phyloP scores from a whole-genome alignment of 306 rosid genomes.

The Alnus rubra region DNA sequence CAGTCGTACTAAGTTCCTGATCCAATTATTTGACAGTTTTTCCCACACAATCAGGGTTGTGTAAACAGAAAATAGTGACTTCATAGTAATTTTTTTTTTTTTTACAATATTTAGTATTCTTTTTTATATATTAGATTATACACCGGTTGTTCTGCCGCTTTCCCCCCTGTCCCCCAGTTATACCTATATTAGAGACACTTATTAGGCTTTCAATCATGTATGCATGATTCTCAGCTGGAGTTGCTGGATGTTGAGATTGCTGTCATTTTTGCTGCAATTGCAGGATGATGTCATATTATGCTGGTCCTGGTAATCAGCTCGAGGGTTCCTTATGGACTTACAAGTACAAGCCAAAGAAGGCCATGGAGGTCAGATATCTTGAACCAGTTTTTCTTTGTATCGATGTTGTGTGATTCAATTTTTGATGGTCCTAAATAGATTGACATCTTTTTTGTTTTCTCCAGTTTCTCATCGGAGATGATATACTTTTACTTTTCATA shows the following conservation, averaged over 20 bases:
- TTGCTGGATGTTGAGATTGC: constrained; percentile 19
- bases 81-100: too few relatives aligned
- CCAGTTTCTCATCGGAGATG: not conserved
- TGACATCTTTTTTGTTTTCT: not conserved
- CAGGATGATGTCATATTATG: constrained; percentile 54
- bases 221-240: constrained; percentile 20
- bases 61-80: too few relatives aligned
- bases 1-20: not conserved
- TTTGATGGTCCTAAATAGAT: constrained; percentile 8
- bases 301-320: constrained; percentile 43
- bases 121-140: not conserved
- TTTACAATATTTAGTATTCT: too few relatives aligned
- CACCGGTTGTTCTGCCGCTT: constrained; percentile 11
- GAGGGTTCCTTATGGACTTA: constrained; percentile 64
- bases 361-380: constrained; percentile 58
- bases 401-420: constrained; percentile 24
- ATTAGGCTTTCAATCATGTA: constrained; percentile 6
- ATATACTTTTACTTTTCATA: not conserved
- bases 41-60: too few relatives aligned
- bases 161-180: not conserved
- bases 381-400: constrained; percentile 14
- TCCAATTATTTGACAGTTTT: not conserved
- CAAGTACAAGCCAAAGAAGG: constrained; percentile 77
- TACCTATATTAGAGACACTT: constrained; percentile 9
- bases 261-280: constrained; percentile 28